Conservation (phyloP, 257 asterid species). For the Ocimum tenuiflorum region DNA sequence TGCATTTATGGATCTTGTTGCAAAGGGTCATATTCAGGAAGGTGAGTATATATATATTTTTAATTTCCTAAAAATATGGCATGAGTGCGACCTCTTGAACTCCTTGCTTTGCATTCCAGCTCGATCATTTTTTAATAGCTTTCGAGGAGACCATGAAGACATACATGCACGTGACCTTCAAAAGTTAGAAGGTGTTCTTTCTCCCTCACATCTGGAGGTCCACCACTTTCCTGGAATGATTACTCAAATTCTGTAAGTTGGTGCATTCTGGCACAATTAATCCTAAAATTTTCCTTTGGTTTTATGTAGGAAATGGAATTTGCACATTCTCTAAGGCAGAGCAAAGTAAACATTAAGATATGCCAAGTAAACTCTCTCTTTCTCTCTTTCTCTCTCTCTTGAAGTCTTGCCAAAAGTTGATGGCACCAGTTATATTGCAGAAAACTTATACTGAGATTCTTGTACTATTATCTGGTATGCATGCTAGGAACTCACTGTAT, state of each 20-base stretch:
- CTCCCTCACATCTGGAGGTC: conserved; percentile 94
- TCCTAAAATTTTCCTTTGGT: conserved; percentile 9
- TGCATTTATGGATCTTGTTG: conserved; percentile 96
- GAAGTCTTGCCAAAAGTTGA: no score
- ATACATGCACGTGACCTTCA: conserved; percentile 84
- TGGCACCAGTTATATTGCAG: no score
- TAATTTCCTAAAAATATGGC: neutral
- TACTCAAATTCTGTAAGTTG: conserved; percentile 5
- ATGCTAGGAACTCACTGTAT: neutral
- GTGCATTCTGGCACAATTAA: conserved; percentile 15
- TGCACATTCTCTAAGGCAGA: conserved; percentile 83
- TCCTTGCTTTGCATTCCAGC: conserved; percentile 41
- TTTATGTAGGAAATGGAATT: conserved; percentile 85
- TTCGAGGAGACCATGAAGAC: conserved; percentile 94
- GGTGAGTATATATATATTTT: conserved; percentile 49
- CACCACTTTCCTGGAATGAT: conserved; percentile 28
- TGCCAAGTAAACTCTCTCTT: conserved; percentile 53
- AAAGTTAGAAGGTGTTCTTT: conserved; percentile 89
- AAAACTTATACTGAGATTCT: no score
- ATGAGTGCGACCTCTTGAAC: conserved; percentile 15
- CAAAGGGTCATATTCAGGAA: conserved; percentile 88
- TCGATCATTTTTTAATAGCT: conserved; percentile 76
- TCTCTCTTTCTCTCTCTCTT: neutral
- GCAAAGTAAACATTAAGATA: conserved; percentile 83
- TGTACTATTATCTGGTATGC: no score